These are phyloP conservation scores for Pseudocercospora vitis DNA, from an alignment of 2,329 filamentous ascomycete genomes.

Conservation along the genomic window DNA sequence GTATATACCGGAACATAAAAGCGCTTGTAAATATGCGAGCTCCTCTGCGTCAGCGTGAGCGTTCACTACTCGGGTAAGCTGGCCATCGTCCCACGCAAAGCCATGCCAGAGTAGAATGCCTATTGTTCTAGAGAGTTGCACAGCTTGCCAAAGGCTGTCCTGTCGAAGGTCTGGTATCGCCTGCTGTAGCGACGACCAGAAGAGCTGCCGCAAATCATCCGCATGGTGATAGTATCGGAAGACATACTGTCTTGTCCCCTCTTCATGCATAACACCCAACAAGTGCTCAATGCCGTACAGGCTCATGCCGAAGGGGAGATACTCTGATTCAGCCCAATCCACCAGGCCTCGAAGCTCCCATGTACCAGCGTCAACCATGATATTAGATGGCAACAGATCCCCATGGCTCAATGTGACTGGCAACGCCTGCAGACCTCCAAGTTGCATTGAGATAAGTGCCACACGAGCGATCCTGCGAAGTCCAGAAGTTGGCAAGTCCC, in stretches of 20 bases:
- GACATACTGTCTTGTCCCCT: conserved; percentile 7
- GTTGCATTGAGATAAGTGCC: conserved; percentile 6
- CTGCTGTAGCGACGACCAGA: conserved; percentile 51
- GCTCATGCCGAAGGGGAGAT: conserved; percentile 59
- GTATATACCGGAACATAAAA: conserved; percentile 29
- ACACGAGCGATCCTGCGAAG: conserved; percentile 10
- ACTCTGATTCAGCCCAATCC: conserved; percentile 66
- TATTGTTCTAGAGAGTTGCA: conserved; percentile 51
- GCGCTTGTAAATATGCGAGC: conserved; percentile 53
- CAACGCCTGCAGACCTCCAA: conserved; percentile 36
- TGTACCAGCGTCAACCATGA: conserved; percentile 51
- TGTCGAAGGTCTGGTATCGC: conserved; percentile 41
- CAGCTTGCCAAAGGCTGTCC: conserved; percentile 34
- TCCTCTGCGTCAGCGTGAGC: conserved; percentile 55
- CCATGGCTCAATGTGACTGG: conserved; percentile 62
- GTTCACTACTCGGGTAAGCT: conserved; percentile 59
- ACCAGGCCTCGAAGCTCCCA: conserved; percentile 56
- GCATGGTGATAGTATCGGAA: conserved; percentile 50
- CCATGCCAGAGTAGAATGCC: conserved; percentile 65
- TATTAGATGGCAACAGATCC: conserved; percentile 59
- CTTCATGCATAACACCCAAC: conserved; percentile 48
- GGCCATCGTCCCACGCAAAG: conserved; percentile 54
- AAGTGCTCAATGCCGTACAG: conserved; percentile 63
- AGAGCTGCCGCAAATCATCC: conserved; percentile 46
- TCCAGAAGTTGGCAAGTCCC: conserved; percentile 2